These are phyloP conservation scores for Truncatella angustata DNA, from an alignment of 2,329 filamentous ascomycete species.

Conservation along the genomic window DNA sequence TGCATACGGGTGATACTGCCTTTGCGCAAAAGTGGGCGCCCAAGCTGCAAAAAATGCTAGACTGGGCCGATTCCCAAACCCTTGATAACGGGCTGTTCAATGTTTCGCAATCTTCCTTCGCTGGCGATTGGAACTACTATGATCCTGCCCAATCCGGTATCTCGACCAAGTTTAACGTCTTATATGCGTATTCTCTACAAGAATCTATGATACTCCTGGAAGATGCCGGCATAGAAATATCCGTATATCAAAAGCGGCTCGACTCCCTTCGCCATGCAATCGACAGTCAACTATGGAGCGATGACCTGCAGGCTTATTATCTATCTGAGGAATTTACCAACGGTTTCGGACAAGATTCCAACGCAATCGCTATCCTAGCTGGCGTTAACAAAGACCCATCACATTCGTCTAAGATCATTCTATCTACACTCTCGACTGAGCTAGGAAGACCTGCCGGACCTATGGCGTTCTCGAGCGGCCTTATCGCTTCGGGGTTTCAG, in stretches of 20 bases:
- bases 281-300: constrained; percentile 23
- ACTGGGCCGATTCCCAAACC: constrained; percentile 31
- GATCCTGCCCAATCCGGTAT: constrained; percentile 27
- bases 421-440: constrained; percentile 14
- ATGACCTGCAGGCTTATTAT: constrained; percentile 22
- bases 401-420: constrained; percentile 15
- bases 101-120: constrained; percentile 24
- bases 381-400: constrained; percentile 17
- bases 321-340: constrained; percentile 18
- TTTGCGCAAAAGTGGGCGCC: constrained; percentile 28
- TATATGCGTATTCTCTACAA: constrained; percentile 31
- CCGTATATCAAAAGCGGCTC: constrained; percentile 23
- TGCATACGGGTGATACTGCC: constrained; percentile 23
- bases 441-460: constrained; percentile 14
- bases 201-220: constrained; percentile 20
- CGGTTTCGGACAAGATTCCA: constrained; percentile 29
- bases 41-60: constrained; percentile 27
- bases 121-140: constrained; percentile 34
- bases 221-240: constrained; percentile 18
- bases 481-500: constrained; percentile 3
- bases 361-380: constrained; percentile 30
- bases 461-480: constrained; percentile 2
- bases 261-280: constrained; percentile 22
- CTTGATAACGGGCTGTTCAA: constrained; percentile 24
- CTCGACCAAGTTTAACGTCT: constrained; percentile 29